Conservation (phyloP, 176 grass and related monocot species). For the Aegilops tauschii region DNA sequence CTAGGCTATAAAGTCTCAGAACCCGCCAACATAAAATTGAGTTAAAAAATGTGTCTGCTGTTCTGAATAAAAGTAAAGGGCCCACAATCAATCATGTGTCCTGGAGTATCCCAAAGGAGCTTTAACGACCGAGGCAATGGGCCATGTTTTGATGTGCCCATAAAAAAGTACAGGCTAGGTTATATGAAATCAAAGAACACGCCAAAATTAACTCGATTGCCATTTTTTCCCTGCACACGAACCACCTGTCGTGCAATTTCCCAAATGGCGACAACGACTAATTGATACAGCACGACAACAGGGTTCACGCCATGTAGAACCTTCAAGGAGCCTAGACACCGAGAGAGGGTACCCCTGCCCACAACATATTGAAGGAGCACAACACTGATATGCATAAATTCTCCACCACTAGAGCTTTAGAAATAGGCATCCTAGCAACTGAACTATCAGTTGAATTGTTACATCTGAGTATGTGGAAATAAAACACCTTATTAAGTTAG, state of each 20-base stretch:
- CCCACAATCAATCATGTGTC: too few relatives aligned
- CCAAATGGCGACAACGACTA: background rate
- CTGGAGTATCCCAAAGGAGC: too few relatives aligned
- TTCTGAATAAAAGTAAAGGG: too few relatives aligned
- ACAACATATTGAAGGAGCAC: background rate
- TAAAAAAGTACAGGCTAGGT: too few relatives aligned
- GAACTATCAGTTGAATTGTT: background rate
- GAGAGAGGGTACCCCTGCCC: background rate
- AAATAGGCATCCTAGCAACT: background rate
- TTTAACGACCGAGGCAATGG: too few relatives aligned
- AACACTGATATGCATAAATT: background rate
- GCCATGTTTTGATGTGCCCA: too few relatives aligned
- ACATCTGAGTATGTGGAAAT: background rate
- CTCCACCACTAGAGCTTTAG: background rate
- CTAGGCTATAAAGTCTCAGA: too few relatives aligned
- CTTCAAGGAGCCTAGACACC: background rate
- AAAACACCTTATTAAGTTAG: background rate
- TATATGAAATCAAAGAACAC: too few relatives aligned
- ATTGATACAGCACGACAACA: background rate
- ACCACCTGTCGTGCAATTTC: background rate
- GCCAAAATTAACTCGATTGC: background rate
- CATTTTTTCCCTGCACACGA: background rate
- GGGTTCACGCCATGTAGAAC: background rate
- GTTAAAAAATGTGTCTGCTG: too few relatives aligned
- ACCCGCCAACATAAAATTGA: too few relatives aligned